A percentile compares a stretch with the other conserved stretches of the same genome.
Conservation (phyloP, 176 grass and related monocot species). For the Cenchrus americanus region DNA sequence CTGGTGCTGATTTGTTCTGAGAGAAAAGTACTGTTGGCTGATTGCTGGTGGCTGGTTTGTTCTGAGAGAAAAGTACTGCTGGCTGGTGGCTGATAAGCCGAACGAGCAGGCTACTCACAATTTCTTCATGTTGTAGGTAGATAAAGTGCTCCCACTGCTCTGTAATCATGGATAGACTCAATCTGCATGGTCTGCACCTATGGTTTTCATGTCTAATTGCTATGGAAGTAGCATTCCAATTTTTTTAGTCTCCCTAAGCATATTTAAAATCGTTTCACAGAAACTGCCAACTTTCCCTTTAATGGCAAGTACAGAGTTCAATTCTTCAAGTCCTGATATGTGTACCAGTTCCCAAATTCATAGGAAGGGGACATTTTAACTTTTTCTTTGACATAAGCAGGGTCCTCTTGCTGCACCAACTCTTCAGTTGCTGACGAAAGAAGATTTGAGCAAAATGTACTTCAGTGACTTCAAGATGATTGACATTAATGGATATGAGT, state of each 20-base stretch:
- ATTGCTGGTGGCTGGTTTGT: no score
- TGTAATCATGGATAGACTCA: background rate
- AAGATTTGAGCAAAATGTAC: conserved; percentile 95
- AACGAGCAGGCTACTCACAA: no score
- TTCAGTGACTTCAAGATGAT: conserved; percentile 84
- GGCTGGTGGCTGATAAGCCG: no score
- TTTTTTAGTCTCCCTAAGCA: background rate
- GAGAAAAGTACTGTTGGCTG: no score
- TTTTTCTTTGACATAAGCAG: conserved; percentile 43
- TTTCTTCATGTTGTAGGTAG: background rate
- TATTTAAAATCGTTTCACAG: background rate
- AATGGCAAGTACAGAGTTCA: background rate
- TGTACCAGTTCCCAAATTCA: background rate
- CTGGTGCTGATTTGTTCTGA: no score
- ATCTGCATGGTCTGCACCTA: background rate
- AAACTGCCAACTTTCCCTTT: background rate
- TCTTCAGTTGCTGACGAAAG: conserved; percentile 85
- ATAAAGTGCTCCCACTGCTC: background rate
- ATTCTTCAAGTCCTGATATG: background rate
- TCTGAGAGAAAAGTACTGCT: no score
- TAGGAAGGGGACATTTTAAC: background rate
- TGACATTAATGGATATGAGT: conserved; percentile 82
- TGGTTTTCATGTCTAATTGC: background rate
- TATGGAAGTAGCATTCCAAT: background rate
- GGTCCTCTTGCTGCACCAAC: conserved; percentile 89